Conservation (phyloP, 2,329 filamentous ascomycete genomes). For the Neophaeococcomyces mojaviensis region DNA sequence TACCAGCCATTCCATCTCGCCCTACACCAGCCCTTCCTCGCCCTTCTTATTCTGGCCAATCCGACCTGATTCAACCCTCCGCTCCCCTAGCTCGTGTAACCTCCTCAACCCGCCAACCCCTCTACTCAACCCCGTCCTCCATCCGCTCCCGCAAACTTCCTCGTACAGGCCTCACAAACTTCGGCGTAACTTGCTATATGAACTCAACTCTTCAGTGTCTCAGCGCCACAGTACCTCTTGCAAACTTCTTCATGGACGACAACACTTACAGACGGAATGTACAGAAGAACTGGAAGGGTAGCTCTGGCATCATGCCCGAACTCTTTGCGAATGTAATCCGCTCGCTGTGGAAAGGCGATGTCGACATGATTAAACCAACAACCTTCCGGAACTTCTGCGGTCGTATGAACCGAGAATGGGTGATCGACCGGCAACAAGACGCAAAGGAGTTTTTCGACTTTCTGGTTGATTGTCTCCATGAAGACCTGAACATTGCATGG, state of each 20-base stretch:
- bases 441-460: slow-evolving; percentile 85
- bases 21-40: slow-evolving; percentile 62
- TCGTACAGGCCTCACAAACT: slow-evolving; percentile 71
- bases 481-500: slow-evolving; percentile 72
- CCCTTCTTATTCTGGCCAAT: slow-evolving; percentile 74
- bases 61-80: slow-evolving; percentile 49
- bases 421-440: slow-evolving; percentile 74
- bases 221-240: slow-evolving; percentile 59
- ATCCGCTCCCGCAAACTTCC: slow-evolving; percentile 44
- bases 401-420: slow-evolving; percentile 59
- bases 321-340: slow-evolving; percentile 55
- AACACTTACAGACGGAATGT: slow-evolving; percentile 51
- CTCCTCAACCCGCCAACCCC: slow-evolving; percentile 36
- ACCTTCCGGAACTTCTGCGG: slow-evolving; percentile 61
- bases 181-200: slow-evolving; percentile 80
- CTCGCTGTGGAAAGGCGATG: slow-evolving; percentile 55
- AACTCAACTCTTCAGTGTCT: slow-evolving; percentile 84
- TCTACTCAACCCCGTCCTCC: slow-evolving; percentile 36
- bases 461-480: slow-evolving; percentile 70
- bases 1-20: slow-evolving; percentile 55
- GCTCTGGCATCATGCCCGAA: slow-evolving; percentile 54
- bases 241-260: slow-evolving; percentile 57
- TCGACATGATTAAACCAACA: slow-evolving; percentile 46
- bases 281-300: slow-evolving; percentile 59
- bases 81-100: slow-evolving; percentile 37